phyloP scores from a whole-genome alignment of 345 rosid species.

The Arabis hirsuta region DNA sequence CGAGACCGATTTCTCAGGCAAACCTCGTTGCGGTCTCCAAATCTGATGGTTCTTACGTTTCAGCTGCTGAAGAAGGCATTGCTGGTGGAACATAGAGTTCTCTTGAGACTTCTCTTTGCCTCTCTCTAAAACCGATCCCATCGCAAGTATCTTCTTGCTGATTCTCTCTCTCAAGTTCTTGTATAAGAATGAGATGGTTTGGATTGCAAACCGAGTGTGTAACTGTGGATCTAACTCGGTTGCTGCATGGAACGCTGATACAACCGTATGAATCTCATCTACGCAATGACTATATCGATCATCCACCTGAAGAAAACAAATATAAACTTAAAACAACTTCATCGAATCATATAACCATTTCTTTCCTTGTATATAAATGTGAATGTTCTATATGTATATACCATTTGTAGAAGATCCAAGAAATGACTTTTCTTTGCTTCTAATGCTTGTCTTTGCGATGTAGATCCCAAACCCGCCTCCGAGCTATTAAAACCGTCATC shows the following conservation, averaged over 20 bases:
- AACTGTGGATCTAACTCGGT: constrained; percentile 83
- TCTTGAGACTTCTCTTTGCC: constrained; percentile 56
- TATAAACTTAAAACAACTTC: neutral
- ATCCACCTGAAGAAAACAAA: constrained; percentile 63
- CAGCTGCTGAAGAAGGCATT: constrained; percentile 80
- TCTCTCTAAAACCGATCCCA: constrained; percentile 54
- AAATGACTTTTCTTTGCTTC: constrained; percentile 70
- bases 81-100: constrained; percentile 62
- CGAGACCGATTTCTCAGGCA: constrained; percentile 89
- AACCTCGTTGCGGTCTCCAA: constrained; percentile 96
- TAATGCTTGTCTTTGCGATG: constrained; percentile 38
- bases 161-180: constrained; percentile 82
- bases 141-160: constrained; percentile 77
- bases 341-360: constrained; percentile 4
- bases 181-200: constrained; percentile 68
- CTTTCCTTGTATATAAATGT: neutral
- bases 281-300: constrained; percentile 77
- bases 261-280: constrained; percentile 89
- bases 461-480: constrained; percentile 41
- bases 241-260: constrained; percentile 95
- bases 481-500: constrained; percentile 40
- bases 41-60: constrained; percentile 74
- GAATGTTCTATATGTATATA: constrained; percentile 31
- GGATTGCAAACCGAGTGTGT: constrained; percentile 82
- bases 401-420: constrained; percentile 76